Percentiles rank a stretch among this genome's conserved stretches.
phyloP scores from a whole-genome alignment of 108 stramenopile genomes.

The Craspedostauros australis region DNA sequence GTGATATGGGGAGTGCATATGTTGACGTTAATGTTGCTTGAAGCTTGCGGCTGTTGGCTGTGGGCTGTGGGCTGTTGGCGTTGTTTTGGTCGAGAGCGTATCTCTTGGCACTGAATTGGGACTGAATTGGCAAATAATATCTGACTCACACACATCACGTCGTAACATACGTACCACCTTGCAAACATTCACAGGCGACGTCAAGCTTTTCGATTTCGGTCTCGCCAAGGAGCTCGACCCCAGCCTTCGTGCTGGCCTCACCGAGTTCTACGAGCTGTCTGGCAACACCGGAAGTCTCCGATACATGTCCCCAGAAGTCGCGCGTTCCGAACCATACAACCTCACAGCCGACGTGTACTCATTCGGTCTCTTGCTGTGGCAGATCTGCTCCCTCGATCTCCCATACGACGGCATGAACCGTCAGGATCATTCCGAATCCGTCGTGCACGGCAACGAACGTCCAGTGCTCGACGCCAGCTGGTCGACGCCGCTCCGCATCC shows the following conservation, averaged over 20 bases:
- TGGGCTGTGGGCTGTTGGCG: too few species aligned
- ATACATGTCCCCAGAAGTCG: slow-evolving; percentile 67
- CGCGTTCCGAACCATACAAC: slow-evolving; percentile 64
- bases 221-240: slow-evolving; percentile 52
- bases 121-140: too few species aligned
- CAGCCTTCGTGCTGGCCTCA: slow-evolving; percentile 25
- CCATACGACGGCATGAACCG: slow-evolving; percentile 61
- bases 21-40: background rate
- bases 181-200: slow-evolving; percentile 23
- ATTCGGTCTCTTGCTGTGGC: slow-evolving; percentile 70
- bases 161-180: too few species aligned
- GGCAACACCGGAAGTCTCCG: slow-evolving; percentile 76
- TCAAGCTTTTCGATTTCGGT: slow-evolving; percentile 61
- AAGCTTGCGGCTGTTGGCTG: too few species aligned
- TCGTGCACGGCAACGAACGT: slow-evolving; percentile 45
- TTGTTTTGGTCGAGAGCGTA: too few species aligned
- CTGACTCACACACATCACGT: too few species aligned
- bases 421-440: slow-evolving; percentile 39
- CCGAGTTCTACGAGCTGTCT: slow-evolving; percentile 66
- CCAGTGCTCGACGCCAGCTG: slow-evolving; percentile 49
- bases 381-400: slow-evolving; percentile 45
- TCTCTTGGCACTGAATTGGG: too few species aligned
- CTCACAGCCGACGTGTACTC: slow-evolving; percentile 60
- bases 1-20: background rate
- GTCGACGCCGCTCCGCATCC: slow-evolving; percentile 49